A percentile compares a stretch with the other conserved stretches of the same genome.
These are phyloP conservation scores for Pyrenophora tritici-repentis DNA, from an alignment of 2,329 filamentous ascomycete species.

Conservation along the genomic window DNA sequence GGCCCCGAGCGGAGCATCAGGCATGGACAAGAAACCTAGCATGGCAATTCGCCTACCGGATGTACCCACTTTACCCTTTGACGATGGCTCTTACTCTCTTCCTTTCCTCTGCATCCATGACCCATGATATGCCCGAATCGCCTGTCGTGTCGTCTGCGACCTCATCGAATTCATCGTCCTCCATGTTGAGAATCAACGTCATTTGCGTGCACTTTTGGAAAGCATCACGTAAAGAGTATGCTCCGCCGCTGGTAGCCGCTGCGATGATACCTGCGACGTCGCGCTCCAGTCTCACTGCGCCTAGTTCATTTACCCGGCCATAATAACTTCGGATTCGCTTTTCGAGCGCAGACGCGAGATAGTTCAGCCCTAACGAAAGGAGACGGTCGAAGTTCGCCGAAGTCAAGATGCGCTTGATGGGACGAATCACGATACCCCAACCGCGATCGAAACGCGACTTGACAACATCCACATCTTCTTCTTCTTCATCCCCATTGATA, in stretches of 20 bases:
- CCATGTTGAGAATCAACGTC: constrained; percentile 87
- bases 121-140: constrained; percentile 70
- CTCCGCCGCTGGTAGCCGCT: constrained; percentile 66
- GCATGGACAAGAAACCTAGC: too few species aligned
- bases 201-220: constrained; percentile 81
- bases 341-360: constrained; percentile 80
- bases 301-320: constrained; percentile 78
- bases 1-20: too few species aligned
- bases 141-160: constrained; percentile 56
- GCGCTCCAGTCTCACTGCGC: constrained; percentile 80
- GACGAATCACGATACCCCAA: constrained; percentile 85
- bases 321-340: constrained; percentile 83
- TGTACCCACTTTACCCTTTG: constrained; percentile 26
- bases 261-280: constrained; percentile 77
- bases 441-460: constrained; percentile 78
- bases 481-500: constrained; percentile 52
- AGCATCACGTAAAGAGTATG: constrained; percentile 76
- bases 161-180: constrained; percentile 94
- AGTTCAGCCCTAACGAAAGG: constrained; percentile 72
- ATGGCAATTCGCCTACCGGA: too few species aligned
- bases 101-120: constrained; percentile 74
- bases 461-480: constrained; percentile 66
- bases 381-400: constrained; percentile 75
- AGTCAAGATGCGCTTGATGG: constrained; percentile 84
- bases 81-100: constrained; percentile 73